These are phyloP conservation scores for Termitomyces titanicus DNA, from an alignment of 768 basidiomycete genomes.

Conservation along the genomic window DNA sequence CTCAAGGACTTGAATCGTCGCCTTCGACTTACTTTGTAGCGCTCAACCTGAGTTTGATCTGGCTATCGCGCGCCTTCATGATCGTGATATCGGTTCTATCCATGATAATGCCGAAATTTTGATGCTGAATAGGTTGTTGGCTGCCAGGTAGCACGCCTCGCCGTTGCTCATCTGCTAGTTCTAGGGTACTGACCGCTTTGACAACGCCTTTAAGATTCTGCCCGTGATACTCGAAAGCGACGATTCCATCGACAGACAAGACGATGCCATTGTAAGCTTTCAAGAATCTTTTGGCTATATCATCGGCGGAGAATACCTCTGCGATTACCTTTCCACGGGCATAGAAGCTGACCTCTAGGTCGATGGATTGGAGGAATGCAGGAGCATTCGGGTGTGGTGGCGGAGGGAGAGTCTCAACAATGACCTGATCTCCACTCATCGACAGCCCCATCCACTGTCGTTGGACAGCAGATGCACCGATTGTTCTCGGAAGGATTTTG, in stretches of 20 bases:
- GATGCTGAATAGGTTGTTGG: conserved; percentile 21
- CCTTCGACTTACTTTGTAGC: conserved; percentile 67
- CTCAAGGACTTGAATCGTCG: not conserved
- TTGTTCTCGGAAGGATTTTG: conserved; percentile 58
- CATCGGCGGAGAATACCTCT: conserved; percentile 84
- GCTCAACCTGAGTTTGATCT: conserved; percentile 89
- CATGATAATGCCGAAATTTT: conserved; percentile 73
- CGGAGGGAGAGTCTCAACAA: conserved; percentile 59
- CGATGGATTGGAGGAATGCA: conserved; percentile 71
- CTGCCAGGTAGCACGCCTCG: conserved; percentile 29
- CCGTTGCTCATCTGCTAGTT: conserved; percentile 60
- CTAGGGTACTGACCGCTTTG: conserved; percentile 54
- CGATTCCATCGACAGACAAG: conserved; percentile 61
- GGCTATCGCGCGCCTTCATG: conserved; percentile 76
- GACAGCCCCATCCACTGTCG: conserved; percentile 91
- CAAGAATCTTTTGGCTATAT: conserved; percentile 73
- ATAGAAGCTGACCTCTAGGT: conserved; percentile 73
- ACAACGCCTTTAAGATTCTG: conserved; percentile 74
- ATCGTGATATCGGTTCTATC: conserved; percentile 90
- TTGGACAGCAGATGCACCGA: conserved; percentile 77
- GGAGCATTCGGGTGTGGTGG: conserved; percentile 48
- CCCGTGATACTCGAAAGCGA: conserved; percentile 88
- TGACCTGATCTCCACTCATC: conserved; percentile 68
- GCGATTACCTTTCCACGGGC: conserved; percentile 49
- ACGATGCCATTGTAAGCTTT: conserved; percentile 72